Evolutionary conservation across 1,139 yeast species (phyloP).

Genomic region (Yamadazyma atlantica): DNA sequence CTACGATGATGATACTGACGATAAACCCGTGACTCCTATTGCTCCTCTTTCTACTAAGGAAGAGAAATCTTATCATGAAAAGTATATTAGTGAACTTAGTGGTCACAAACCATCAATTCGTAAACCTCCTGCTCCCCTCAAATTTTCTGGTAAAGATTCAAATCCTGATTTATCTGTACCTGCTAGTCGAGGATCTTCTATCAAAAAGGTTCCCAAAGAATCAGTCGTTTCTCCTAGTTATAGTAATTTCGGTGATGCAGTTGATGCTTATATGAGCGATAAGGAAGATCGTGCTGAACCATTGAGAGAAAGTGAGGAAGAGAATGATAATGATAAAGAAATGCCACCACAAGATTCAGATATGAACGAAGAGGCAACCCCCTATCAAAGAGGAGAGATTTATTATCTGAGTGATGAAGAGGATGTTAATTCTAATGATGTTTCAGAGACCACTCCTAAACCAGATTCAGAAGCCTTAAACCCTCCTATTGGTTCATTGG

Average conservation of each 20-base stretch:
- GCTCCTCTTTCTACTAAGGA: slow-evolving; percentile 26
- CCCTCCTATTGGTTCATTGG: no score
- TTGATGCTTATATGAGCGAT: slow-evolving; percentile 20
- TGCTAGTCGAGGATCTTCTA: neutral
- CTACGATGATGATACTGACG: slow-evolving; percentile 15
- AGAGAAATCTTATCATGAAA: slow-evolving; percentile 28
- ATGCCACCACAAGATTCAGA: slow-evolving; percentile 3
- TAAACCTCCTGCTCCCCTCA: slow-evolving; percentile 13
- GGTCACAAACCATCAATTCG: slow-evolving; percentile 34
- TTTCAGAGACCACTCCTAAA: no score
- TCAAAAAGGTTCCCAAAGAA: slow-evolving; percentile 6
- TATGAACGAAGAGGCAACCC: slow-evolving; percentile 1
- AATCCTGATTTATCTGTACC: neutral
- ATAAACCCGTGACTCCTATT: slow-evolving; percentile 27
- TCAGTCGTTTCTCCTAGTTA: slow-evolving; percentile 12
- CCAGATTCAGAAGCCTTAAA: no score
- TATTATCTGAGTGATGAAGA: slow-evolving; percentile 2
- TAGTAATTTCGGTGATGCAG: slow-evolving; percentile 16
- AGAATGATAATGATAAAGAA: slow-evolving; percentile 28
- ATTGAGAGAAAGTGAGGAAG: slow-evolving; percentile 22
- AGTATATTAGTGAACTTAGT: slow-evolving; percentile 25
- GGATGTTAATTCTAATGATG: neutral
- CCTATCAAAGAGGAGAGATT: no score
- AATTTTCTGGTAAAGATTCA: neutral
- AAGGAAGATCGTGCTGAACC: slow-evolving; percentile 3